A percentile compares a stretch with the other conserved stretches of the same genome.
These are phyloP conservation scores for Verticillium isaacii DNA, from an alignment of 2,329 filamentous ascomycete species.

Conservation along the genomic window DNA sequence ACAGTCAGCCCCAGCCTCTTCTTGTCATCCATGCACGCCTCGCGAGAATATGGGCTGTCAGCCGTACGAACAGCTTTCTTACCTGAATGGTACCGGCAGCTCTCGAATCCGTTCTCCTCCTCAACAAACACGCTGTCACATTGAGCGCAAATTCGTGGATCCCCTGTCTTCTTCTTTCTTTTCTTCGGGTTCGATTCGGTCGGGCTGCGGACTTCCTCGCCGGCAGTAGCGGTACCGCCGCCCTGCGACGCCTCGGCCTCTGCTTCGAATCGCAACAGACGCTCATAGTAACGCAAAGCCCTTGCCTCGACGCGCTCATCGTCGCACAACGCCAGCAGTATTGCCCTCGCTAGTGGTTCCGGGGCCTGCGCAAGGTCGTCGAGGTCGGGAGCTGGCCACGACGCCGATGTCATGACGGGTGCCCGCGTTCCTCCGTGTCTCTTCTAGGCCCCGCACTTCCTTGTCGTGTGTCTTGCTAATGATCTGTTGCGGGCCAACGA, in stretches of 20 bases:
- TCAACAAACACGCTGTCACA: slow-evolving; percentile 13
- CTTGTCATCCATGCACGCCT: neutral
- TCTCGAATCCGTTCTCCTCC: slow-evolving; percentile 9
- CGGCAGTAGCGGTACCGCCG: neutral
- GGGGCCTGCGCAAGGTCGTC: slow-evolving; percentile 11
- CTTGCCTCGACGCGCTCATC: slow-evolving; percentile 5
- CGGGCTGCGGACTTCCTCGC: neutral
- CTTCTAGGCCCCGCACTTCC: neutral
- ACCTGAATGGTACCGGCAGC: slow-evolving; percentile 12
- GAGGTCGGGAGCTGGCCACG: slow-evolving; percentile 6
- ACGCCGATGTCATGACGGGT: neutral
- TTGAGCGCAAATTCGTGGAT: slow-evolving; percentile 11
- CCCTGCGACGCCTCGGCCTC: slow-evolving; percentile 3
- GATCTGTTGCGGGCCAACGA: neutral
- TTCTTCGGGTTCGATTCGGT: slow-evolving; percentile 4
- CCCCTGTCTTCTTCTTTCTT: slow-evolving; percentile 6
- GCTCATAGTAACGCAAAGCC: slow-evolving; percentile 9
- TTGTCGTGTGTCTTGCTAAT: neutral
- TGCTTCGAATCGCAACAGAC: slow-evolving; percentile 1
- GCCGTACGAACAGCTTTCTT: neutral
- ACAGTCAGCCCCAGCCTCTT: neutral
- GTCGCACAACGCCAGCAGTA: slow-evolving; percentile 13
- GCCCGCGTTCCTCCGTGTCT: neutral
- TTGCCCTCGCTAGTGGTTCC: slow-evolving; percentile 7
- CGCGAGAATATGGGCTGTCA: neutral